These are phyloP conservation scores for Chalciporus chontae DNA, from an alignment of 768 basidiomycete species.

Conservation along the genomic window DNA sequence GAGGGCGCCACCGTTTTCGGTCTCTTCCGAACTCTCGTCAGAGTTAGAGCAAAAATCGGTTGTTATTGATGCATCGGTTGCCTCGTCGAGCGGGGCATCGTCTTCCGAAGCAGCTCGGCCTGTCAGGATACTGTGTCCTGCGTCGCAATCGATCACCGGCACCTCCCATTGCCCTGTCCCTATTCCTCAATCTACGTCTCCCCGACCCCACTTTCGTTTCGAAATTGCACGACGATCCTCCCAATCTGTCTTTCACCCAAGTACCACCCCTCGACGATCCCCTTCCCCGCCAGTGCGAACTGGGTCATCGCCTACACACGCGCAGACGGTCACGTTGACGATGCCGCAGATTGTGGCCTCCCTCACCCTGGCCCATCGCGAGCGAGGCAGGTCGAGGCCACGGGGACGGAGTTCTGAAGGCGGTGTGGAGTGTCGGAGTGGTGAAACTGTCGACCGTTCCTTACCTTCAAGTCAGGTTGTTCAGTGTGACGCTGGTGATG, in stretches of 20 bases:
- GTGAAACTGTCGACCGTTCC: conserved; percentile 12
- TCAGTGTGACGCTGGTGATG: not conserved
- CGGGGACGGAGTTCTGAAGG: conserved; percentile 17
- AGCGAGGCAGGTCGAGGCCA: conserved; percentile 15
- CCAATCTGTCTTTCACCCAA: conserved; percentile 3
- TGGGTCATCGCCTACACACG: conserved; percentile 5
- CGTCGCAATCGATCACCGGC: conserved; percentile 4
- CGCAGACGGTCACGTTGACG: conserved; percentile 20
- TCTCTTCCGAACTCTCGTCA: not conserved
- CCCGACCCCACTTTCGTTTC: conserved; percentile 25
- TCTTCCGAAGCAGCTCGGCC: not conserved
- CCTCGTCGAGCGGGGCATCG: not conserved
- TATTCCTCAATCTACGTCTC: not conserved
- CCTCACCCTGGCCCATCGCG: conserved; percentile 25
- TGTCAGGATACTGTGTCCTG: not conserved
- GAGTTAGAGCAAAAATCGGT: not conserved
- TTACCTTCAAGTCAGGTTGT: conserved; percentile 2
- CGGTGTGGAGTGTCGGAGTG: not conserved
- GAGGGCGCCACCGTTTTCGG: conserved; percentile 4
- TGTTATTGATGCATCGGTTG: too few species aligned
- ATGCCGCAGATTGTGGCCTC: conserved; percentile 32
- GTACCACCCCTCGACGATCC: conserved; percentile 18
- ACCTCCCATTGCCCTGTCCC: conserved; percentile 3
- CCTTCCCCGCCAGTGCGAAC: conserved; percentile 21
- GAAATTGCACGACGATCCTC: conserved; percentile 7